phyloP scores from a whole-genome alignment of 192 early-diverging fungal genomes.

The Allomyces arbusculus region DNA sequence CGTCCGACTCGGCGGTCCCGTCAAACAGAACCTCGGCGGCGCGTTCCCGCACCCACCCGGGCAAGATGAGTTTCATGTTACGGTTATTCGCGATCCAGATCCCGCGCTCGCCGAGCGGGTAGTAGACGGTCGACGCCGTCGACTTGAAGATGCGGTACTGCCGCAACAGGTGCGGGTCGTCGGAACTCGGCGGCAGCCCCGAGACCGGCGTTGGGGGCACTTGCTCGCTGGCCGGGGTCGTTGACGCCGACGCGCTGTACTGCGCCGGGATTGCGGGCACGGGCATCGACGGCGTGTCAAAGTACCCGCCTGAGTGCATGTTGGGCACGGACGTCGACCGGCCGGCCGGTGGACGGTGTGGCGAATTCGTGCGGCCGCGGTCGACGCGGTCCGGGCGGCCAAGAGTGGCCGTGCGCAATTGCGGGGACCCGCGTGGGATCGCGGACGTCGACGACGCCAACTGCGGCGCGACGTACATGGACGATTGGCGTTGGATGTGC shows the following conservation, averaged over 20 bases:
- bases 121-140: neutral
- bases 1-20: constrained; percentile 43
- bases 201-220: too few species aligned
- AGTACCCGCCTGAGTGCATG: too few species aligned
- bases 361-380: neutral
- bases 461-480: neutral
- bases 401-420: too few species aligned
- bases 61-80: constrained; percentile 19
- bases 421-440: too few species aligned
- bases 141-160: neutral
- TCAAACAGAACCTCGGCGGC: constrained; percentile 58
- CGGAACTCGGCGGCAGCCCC: too few species aligned
- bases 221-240: too few species aligned
- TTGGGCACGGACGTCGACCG: too few species aligned
- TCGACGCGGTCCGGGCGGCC: too few species aligned
- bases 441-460: too few species aligned
- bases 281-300: too few species aligned
- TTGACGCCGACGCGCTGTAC: too few species aligned
- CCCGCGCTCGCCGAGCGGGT: constrained; percentile 2
- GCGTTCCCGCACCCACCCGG: constrained; percentile 70
- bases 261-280: too few species aligned
- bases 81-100: neutral
- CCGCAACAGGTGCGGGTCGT: neutral
- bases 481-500: neutral
- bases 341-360: neutral